These are phyloP conservation scores for Psilocybe mexicana DNA, from an alignment of 1,284 basidiomycete species.

Conservation along the genomic window DNA sequence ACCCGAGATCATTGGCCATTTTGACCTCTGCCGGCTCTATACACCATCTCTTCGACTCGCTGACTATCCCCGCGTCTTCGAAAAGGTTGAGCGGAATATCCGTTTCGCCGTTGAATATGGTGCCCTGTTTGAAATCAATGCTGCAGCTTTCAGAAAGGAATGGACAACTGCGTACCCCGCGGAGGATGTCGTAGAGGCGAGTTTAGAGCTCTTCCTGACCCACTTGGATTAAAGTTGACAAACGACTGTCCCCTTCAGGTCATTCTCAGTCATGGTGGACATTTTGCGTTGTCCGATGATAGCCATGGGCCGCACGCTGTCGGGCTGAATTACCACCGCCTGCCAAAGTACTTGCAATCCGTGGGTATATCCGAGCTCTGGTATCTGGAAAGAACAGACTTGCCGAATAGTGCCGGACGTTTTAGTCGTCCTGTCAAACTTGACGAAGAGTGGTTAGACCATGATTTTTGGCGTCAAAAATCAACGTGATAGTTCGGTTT, in stretches of 20 bases:
- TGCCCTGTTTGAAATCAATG: conserved; percentile 92
- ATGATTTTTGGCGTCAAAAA: conserved; percentile 49
- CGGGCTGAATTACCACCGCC: conserved; percentile 79
- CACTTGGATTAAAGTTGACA: not conserved
- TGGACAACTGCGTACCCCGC: conserved; percentile 89
- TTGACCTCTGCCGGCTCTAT: conserved; percentile 89
- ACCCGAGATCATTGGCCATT: conserved; percentile 92
- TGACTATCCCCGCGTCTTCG: conserved; percentile 60
- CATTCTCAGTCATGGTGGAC: conserved; percentile 67
- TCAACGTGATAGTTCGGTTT: conserved; percentile 17
- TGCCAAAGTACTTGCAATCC: conserved; percentile 68
- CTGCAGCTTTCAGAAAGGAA: conserved; percentile 90
- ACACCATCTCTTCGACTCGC: conserved; percentile 56
- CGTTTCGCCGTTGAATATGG: conserved; percentile 78
- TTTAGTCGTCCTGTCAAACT: conserved; percentile 44
- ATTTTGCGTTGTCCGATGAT: conserved; percentile 91
- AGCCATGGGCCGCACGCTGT: conserved; percentile 91
- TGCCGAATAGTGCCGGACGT: conserved; percentile 46
- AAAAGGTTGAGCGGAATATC: conserved; percentile 78
- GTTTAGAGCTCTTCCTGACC: conserved; percentile 24
- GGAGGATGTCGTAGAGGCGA: conserved; percentile 72
- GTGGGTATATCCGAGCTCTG: conserved; percentile 71
- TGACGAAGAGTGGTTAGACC: conserved; percentile 54
- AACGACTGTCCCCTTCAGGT: conserved; percentile 44
- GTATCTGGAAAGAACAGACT: conserved; percentile 49